Evolutionary conservation across 768 basidiomycete genomes (phyloP).

Genomic region (Pilatotrama ljubarskyi): DNA sequence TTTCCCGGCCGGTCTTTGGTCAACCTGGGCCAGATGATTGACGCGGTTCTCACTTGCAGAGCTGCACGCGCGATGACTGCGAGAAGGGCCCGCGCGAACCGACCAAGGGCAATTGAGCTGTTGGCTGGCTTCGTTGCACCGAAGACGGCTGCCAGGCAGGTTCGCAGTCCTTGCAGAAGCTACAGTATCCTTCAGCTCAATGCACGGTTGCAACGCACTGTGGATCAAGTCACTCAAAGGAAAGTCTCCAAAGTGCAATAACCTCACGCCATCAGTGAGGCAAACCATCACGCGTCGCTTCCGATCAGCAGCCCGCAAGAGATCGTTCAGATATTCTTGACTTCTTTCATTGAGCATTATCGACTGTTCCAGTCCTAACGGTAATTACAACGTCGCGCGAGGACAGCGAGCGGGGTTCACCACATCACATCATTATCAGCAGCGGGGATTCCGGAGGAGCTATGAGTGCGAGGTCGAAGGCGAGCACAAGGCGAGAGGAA

Average conservation of each 20-base stretch:
- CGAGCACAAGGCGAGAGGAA: background rate
- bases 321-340: background rate
- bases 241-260: too few species aligned
- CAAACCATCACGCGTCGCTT: background rate
- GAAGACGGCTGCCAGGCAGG: too few species aligned
- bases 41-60: background rate
- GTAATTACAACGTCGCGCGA: constrained; percentile 2
- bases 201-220: too few species aligned
- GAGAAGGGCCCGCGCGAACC: too few species aligned
- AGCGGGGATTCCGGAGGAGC: background rate
- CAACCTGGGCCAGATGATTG: background rate
- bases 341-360: constrained; percentile 16
- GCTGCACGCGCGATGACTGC: too few species aligned
- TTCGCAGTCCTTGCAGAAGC: too few species aligned
- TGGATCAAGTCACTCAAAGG: too few species aligned
- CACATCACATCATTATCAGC: background rate
- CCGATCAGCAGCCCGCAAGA: background rate
- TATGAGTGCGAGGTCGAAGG: too few species aligned
- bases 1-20: background rate
- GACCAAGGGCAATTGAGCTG: too few species aligned
- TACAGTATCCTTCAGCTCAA: too few species aligned
- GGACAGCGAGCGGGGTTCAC: background rate
- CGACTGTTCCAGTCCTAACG: constrained; percentile 6
- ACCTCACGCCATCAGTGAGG: background rate
- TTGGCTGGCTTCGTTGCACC: too few species aligned